A percentile compares a stretch with the other conserved stretches of the same genome.
Conservation (phyloP, 805 yeast species). For the Yarrowia alimentaria region DNA sequence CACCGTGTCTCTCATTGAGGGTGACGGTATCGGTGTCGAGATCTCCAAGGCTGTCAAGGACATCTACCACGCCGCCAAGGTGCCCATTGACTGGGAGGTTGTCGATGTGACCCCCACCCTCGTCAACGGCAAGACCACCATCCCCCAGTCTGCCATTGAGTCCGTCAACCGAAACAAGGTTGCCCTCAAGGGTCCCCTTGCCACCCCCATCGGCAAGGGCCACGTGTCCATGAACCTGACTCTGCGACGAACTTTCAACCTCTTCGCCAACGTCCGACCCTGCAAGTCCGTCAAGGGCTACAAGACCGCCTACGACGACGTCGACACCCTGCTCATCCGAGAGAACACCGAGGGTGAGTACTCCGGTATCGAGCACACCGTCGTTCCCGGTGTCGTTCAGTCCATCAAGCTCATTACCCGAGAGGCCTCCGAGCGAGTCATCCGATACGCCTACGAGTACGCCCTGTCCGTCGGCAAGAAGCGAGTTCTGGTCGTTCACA, state of each 20-base stretch:
- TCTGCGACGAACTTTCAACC: conserved; percentile 91
- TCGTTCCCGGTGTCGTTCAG: conserved; percentile 98
- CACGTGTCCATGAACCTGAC: conserved; percentile 97
- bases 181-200: conserved; percentile 97
- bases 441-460: conserved; percentile 95
- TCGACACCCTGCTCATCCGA: conserved; percentile 93
- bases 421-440: conserved; percentile 94
- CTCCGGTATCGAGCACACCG: conserved; percentile 97
- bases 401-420: conserved; percentile 95
- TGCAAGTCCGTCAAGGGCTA: conserved; percentile 91
- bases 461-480: conserved; percentile 85
- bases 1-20: conserved; percentile 94
- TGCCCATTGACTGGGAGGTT: conserved; percentile 95
- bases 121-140: conserved; percentile 87
- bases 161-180: conserved; percentile 90
- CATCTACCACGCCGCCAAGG: conserved; percentile 89
- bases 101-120: conserved; percentile 94
- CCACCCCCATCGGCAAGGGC: conserved; percentile 98
- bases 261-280: conserved; percentile 97
- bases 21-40: conserved; percentile 97
- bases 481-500: conserved; percentile 92
- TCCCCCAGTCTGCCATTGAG: conserved; percentile 88
- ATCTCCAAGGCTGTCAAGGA: conserved; percentile 91
- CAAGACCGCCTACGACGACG: conserved; percentile 85
- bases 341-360: conserved; percentile 99